Base-by-base conservation (phyloP, 768 basidiomycete genomes). In the Inosperma sp. region DNA sequence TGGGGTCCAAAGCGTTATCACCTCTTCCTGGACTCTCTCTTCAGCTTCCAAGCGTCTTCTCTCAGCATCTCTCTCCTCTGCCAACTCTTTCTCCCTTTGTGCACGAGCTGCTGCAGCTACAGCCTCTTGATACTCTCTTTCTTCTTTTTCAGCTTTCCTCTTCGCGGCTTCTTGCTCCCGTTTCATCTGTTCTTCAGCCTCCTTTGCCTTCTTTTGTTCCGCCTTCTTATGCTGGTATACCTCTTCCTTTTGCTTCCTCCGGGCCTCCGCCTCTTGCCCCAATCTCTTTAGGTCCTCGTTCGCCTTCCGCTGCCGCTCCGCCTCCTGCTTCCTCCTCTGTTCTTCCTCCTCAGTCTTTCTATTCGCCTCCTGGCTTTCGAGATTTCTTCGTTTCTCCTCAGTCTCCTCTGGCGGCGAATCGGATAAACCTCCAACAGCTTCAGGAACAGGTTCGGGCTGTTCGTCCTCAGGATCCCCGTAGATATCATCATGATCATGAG, bases 251-350 rank as follows among this genome's bases (percentile, higher is more conserved):
- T n/a, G 34, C 16, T 31, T 21, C 41, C 34, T 31, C 35, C 26
- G 48, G 29, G 23, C 56, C 16, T 52, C 34, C n/a, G 51, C 49
- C 16, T 46, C 53, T 34, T 31, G 36, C 1, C 35, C 26, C 39
- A 30, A 36, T 31, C 25, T 31, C 21, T 34, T 49, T 43, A 27
- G 39, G 13, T 42, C 49, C 40, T 57, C 45, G 33, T 40, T 19
- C 13, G 40, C 35, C 23, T 49, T 31, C 48, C 53, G 35, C 29
- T 48, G 40, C 35, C 39, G 39, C 35, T 58, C 53, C n/a, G 33
- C 53, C 47, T 51, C 52, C 23, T 50, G 54, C 46, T 57, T 43
- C 54, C 57, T 57, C 48, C 46, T 56, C 45, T 57, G n/a, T n/a
- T n/a, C 53, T 41, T 53, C 58, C 12, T 55, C 60, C 17, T 53